A percentile compares a stretch with the other conserved stretches of the same genome.
Conservation (phyloP, 1,139 yeast species). For the Wickerhamiella pararugosa region DNA sequence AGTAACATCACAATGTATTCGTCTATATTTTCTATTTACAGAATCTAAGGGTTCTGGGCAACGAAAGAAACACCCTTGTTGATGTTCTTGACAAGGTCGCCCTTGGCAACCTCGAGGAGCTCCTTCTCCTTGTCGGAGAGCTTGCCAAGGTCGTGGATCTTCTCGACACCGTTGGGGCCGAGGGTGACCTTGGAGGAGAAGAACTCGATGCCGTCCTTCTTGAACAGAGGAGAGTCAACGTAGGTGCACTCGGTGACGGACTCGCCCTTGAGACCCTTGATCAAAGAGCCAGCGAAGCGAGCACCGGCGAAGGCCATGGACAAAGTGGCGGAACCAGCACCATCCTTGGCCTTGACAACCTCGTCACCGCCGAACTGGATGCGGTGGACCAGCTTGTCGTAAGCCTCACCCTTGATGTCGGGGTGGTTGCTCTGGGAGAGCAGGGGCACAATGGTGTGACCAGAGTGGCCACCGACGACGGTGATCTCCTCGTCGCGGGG, state of each 20-base stretch:
- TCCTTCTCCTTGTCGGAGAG: conserved; percentile 73
- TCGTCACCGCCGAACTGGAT: conserved; percentile 99
- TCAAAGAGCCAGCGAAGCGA: conserved; percentile 35
- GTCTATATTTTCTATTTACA: neutral
- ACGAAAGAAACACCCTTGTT: conserved; percentile 56
- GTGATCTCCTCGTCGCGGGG: conserved; percentile 31
- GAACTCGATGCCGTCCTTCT: conserved; percentile 74
- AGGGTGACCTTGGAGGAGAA: conserved; percentile 86
- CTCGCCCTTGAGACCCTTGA: conserved; percentile 38
- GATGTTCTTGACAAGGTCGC: conserved; percentile 39
- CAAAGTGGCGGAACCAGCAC: conserved; percentile 97
- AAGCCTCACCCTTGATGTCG: conserved; percentile 38
- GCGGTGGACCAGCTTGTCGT: conserved; percentile 70
- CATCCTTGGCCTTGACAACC: conserved; percentile 95
- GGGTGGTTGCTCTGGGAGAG: conserved; percentile 53
- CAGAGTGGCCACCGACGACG: conserved; percentile 97
- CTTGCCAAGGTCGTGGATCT: conserved; percentile 54
- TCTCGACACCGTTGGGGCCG: conserved; percentile 79
- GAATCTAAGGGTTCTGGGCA: conserved; percentile 25
- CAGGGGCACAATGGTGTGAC: conserved; percentile 94
- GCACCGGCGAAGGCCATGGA: conserved; percentile 99
- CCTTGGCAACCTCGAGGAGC: conserved; percentile 37
- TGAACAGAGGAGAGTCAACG: conserved; percentile 63
- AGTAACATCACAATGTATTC: too few species aligned
- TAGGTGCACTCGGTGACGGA: conserved; percentile 43